phyloP scores from a whole-genome alignment of 2,329 filamentous ascomycete species.

The Colletotrichum costaricense region DNA sequence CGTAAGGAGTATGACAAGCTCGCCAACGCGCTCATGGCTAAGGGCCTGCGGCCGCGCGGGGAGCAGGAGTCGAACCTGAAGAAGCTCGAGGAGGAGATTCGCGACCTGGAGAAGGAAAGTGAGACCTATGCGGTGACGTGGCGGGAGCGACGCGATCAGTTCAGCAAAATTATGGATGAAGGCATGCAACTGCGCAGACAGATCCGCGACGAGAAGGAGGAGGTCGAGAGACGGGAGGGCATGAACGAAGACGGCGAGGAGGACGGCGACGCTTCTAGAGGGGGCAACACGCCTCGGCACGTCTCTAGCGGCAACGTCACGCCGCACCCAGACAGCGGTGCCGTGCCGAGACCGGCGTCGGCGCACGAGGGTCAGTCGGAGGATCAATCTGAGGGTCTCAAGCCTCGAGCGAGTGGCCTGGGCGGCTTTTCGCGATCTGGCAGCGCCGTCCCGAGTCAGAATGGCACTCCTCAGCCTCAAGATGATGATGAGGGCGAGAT shows the following conservation, averaged over 20 bases:
- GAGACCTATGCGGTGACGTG: conserved; percentile 84
- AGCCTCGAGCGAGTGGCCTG: conserved; percentile 26
- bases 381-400: conserved; percentile 44
- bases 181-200: conserved; percentile 86
- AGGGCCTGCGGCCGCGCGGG: conserved; percentile 77
- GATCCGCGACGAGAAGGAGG: conserved; percentile 95
- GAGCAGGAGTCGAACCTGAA: conserved; percentile 82
- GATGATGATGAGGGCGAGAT: conserved; percentile 45
- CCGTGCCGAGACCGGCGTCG: conserved; percentile 48
- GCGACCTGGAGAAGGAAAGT: conserved; percentile 86
- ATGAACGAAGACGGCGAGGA: conserved; percentile 78
- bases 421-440: conserved; percentile 46
- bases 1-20: conserved; percentile 90
- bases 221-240: conserved; percentile 87
- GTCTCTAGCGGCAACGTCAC: conserved; percentile 64
- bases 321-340: conserved; percentile 58
- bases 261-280: conserved; percentile 58
- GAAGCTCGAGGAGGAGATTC: conserved; percentile 89
- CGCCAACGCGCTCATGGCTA: conserved; percentile 74
- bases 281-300: conserved; percentile 61
- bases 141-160: conserved; percentile 86
- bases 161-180: conserved; percentile 89
- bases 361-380: conserved; percentile 41
- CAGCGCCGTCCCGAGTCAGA: conserved; percentile 53
- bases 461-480: conserved; percentile 47